Conservation (phyloP, 257 asterid species). For the Asclepias syriaca region DNA sequence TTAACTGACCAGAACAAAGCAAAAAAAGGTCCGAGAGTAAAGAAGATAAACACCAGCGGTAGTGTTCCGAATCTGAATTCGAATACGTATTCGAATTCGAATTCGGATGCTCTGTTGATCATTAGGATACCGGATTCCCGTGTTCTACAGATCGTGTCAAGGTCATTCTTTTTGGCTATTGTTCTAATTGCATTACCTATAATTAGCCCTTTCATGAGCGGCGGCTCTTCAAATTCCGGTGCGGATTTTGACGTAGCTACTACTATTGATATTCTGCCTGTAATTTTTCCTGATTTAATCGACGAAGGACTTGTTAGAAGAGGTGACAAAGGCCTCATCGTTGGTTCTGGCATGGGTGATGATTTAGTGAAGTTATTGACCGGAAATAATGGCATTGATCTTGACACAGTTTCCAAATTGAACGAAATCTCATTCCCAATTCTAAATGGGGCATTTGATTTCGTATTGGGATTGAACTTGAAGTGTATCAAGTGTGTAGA, state of each 20-base stretch:
- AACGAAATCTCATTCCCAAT: neutral
- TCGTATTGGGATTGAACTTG: slow-evolving; percentile 36
- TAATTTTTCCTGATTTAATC: slow-evolving; percentile 52
- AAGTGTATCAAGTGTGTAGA: slow-evolving; percentile 24
- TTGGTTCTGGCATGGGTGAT: slow-evolving; percentile 27
- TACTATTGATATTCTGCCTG: slow-evolving; percentile 32
- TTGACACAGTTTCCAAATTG: slow-evolving; percentile 32
- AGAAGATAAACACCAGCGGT: slow-evolving; percentile 24
- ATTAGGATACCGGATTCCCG: slow-evolving; percentile 57
- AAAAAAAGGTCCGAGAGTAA: slow-evolving; percentile 5
- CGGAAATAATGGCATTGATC: slow-evolving; percentile 34
- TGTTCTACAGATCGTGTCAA: slow-evolving; percentile 46
- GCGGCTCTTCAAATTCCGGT: slow-evolving; percentile 22
- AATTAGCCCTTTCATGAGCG: slow-evolving; percentile 31
- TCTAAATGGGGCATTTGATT: slow-evolving; percentile 48
- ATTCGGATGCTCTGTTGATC: slow-evolving; percentile 33
- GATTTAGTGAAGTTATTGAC: slow-evolving; percentile 36
- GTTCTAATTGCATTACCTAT: slow-evolving; percentile 36
- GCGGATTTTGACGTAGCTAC: slow-evolving; percentile 15
- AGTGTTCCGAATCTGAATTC: slow-evolving; percentile 20
- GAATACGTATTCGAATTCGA: too few species aligned
- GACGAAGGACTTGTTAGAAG: slow-evolving; percentile 62
- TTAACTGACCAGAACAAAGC: slow-evolving; percentile 23
- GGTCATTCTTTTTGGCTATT: slow-evolving; percentile 54
- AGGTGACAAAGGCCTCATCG: slow-evolving; percentile 56